Conservation (phyloP, 208 protist genomes). For the Leishmania mexicana region DNA sequence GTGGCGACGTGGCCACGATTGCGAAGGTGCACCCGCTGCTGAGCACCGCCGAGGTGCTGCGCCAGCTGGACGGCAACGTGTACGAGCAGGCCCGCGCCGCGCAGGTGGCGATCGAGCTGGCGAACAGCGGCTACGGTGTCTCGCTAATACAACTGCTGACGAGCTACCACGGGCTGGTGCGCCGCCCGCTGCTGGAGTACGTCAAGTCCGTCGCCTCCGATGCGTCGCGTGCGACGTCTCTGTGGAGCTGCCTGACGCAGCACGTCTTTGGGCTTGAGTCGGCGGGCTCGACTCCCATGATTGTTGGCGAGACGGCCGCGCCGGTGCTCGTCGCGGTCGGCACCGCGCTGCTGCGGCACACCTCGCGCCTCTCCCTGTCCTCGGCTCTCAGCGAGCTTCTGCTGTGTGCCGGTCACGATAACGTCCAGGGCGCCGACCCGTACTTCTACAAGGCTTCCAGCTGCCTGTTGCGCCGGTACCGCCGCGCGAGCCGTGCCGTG, state of each 20-base stretch:
- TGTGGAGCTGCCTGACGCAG: constrained; percentile 72
- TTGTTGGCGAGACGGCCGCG: constrained; percentile 50
- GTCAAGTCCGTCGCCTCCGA: constrained; percentile 33
- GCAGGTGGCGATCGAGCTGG: constrained; percentile 64
- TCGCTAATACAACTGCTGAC: constrained; percentile 73
- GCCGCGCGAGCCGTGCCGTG: constrained; percentile 20
- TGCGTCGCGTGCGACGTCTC: constrained; percentile 31
- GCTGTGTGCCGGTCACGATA: constrained; percentile 78
- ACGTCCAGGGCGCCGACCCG: constrained; percentile 71
- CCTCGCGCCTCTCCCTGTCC: constrained; percentile 30
- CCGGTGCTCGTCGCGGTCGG: constrained; percentile 43
- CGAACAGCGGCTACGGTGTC: constrained; percentile 46
- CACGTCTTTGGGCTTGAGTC: constrained; percentile 64
- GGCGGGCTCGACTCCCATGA: constrained; percentile 33
- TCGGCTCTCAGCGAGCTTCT: constrained; percentile 64
- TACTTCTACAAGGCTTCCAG: constrained; percentile 57
- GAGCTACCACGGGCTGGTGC: constrained; percentile 61
- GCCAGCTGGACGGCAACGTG: constrained; percentile 43
- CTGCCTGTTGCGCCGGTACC: constrained; percentile 29
- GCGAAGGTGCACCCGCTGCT: constrained; percentile 41
- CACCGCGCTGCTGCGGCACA: constrained; percentile 54
- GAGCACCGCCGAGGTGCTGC: constrained; percentile 65
- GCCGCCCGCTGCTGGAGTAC: constrained; percentile 41
- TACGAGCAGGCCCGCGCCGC: constrained; percentile 56
- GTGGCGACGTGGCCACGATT: constrained; percentile 14